Evolutionary conservation across 2,329 filamentous ascomycete genomes (phyloP).

Genomic region (Sporothrix mexicana): DNA sequence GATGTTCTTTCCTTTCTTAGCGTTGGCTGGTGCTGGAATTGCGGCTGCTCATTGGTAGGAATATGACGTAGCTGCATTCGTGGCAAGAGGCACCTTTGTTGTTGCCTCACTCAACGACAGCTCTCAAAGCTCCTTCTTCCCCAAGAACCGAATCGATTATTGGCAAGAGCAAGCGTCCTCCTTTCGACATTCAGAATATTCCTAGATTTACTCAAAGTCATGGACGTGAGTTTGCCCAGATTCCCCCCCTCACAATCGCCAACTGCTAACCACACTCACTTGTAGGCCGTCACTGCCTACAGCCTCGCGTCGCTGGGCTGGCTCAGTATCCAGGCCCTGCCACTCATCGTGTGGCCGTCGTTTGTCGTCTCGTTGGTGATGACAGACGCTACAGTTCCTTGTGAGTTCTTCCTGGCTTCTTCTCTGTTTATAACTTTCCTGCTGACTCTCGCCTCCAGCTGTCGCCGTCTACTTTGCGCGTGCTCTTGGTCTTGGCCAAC

Average conservation of each 20-base stretch:
- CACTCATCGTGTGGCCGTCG: slow-evolving; percentile 55
- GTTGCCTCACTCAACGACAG: slow-evolving; percentile 10
- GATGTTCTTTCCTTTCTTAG: not conserved
- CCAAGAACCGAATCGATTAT: too few species aligned
- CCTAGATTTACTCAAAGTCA: not conserved
- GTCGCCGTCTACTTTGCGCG: slow-evolving; percentile 77
- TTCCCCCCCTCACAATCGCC: not conserved
- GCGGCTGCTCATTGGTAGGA: slow-evolving; percentile 20
- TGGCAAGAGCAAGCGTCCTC: not conserved
- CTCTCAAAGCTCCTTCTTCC: not conserved
- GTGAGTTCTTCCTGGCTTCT: not conserved
- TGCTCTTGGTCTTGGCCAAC: slow-evolving; percentile 69
- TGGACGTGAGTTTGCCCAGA: slow-evolving; percentile 27
- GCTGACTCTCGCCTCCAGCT: slow-evolving; percentile 46
- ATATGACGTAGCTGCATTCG: slow-evolving; percentile 24
- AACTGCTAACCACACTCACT: not conserved
- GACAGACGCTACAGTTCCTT: not conserved
- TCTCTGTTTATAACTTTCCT: not conserved
- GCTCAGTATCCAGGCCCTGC: slow-evolving; percentile 55
- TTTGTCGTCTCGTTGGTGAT: slow-evolving; percentile 55
- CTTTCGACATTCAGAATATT: not conserved
- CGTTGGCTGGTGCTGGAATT: not conserved
- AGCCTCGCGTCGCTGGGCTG: slow-evolving; percentile 59
- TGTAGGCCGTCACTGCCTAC: slow-evolving; percentile 57
- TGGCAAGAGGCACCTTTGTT: slow-evolving; percentile 5